phyloP scores from a whole-genome alignment of 2,329 filamentous ascomycete species.

The Phyllosticta citriasiana region DNA sequence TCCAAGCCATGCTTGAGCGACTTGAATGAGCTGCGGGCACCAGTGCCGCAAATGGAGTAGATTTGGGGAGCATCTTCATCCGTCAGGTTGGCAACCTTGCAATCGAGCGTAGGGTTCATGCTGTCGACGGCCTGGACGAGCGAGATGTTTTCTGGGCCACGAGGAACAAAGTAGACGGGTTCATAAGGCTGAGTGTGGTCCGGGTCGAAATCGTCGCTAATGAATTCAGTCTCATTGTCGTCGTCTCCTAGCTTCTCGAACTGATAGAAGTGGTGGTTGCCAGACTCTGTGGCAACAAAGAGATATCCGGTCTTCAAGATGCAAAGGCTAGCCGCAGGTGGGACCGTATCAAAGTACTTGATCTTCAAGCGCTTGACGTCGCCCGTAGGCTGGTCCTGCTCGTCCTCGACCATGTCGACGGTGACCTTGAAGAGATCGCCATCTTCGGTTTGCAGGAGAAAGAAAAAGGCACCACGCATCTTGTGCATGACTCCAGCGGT shows the following conservation, averaged over 20 bases:
- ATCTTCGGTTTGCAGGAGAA: constrained; percentile 90
- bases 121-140: constrained; percentile 77
- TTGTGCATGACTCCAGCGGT: constrained; percentile 95
- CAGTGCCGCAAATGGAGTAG: constrained; percentile 81
- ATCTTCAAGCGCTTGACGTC: constrained; percentile 79
- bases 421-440: constrained; percentile 98
- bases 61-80: constrained; percentile 95
- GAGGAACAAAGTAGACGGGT: constrained; percentile 76
- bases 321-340: constrained; percentile 74
- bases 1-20: constrained; percentile 88
- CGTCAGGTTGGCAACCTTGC: constrained; percentile 82
- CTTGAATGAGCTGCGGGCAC: constrained; percentile 80
- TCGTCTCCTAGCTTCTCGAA: constrained; percentile 96
- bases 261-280: constrained; percentile 91
- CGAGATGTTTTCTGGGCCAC: constrained; percentile 70
- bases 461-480: constrained; percentile 81
- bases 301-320: constrained; percentile 94
- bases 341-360: constrained; percentile 97
- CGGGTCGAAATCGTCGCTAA: constrained; percentile 69
- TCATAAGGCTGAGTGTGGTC: constrained; percentile 63
- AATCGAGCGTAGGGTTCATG: constrained; percentile 84
- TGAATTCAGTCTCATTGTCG: constrained; percentile 78
- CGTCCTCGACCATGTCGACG: constrained; percentile 79
- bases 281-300: constrained; percentile 84
- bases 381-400: constrained; percentile 64